phyloP scores from a whole-genome alignment of 2,329 filamentous ascomycete genomes.

The Ustilaginoidea virens region DNA sequence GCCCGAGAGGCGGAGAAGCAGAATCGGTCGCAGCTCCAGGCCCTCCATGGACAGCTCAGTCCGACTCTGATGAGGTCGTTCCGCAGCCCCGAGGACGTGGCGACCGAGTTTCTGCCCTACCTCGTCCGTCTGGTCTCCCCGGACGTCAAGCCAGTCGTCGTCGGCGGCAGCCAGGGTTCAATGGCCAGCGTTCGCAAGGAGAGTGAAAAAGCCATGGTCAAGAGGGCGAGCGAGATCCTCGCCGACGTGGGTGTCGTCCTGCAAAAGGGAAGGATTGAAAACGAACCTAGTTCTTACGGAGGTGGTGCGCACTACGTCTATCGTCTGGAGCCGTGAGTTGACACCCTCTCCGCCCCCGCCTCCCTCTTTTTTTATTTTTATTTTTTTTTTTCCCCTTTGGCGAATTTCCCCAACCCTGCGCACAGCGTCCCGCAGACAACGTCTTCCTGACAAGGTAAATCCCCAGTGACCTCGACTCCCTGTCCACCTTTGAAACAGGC shows the following conservation, averaged over 20 bases:
- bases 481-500: slow-evolving; percentile 60
- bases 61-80: slow-evolving; percentile 62
- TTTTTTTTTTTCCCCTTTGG: neutral
- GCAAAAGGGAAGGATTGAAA: slow-evolving; percentile 66
- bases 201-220: slow-evolving; percentile 66
- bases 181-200: slow-evolving; percentile 82
- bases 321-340: slow-evolving; percentile 79
- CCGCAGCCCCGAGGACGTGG: slow-evolving; percentile 61
- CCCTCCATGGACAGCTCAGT: slow-evolving; percentile 56
- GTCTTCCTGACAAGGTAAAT: no score
- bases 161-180: slow-evolving; percentile 49
- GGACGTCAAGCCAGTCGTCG: slow-evolving; percentile 78
- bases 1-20: slow-evolving; percentile 70
- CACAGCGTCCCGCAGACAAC: no score
- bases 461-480: slow-evolving; percentile 52
- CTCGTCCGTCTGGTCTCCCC: slow-evolving; percentile 72
- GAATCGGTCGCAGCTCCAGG: slow-evolving; percentile 58
- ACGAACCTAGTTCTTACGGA: slow-evolving; percentile 39
- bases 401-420: no score
- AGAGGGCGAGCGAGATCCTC: slow-evolving; percentile 66
- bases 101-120: slow-evolving; percentile 73
- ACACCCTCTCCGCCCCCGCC: neutral
- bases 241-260: slow-evolving; percentile 69
- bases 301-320: slow-evolving; percentile 66
- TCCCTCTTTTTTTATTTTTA: slow-evolving; percentile 3